Base-by-base conservation (phyloP, 192 early-diverging fungal species). In the Entophlyctis luteolus region DNA sequence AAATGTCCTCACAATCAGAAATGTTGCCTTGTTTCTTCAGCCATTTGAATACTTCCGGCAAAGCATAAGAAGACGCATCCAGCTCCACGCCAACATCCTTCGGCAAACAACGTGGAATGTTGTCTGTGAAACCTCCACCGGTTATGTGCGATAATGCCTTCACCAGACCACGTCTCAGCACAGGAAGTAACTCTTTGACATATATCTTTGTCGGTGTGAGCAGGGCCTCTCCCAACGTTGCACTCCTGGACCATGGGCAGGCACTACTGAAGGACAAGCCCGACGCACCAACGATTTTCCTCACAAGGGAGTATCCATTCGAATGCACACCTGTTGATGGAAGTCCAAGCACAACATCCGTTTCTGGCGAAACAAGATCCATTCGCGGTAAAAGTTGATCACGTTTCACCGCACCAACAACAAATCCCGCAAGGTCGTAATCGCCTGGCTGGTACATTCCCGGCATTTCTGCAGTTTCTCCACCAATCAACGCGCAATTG, bases 401-500 rank as follows among this genome's bases (percentile, higher is more conserved):
- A 36, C 97, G 90, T 74, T 97, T 92, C 42, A 99, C 94, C 10
- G 93, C 96, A 49, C 95, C 97, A 20, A 97, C 94, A 3, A 92
- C 91, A 72, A 99, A 99, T 27, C 97, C 97, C 29, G 97, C 97
- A 23, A 93, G 85, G 72, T 99, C 97, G 71, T 84, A 85, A 48
- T 81, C 79, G 27, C 93, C 93, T 48, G 75, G 68, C 27, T 83
- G 70, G 70, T 98, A 99, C 66, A 99, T 84, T 47, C 95, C 94
- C 12, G 97, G 97, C 97, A 99, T 99, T 72, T 99, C 97, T 6
- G 97, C 91, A 22, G 97, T 99, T 80, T 99, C 97, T 32, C 97
- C 97, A 63, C 97, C 97, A 59, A 99, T 86, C 58, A 99, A 87
- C 39, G 97, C 97, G 59, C 92, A 94, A 20, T 91, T 91, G 3